phyloP scores from a whole-genome alignment of 208 protist genomes.

The Chromosphaera perkinsii region DNA sequence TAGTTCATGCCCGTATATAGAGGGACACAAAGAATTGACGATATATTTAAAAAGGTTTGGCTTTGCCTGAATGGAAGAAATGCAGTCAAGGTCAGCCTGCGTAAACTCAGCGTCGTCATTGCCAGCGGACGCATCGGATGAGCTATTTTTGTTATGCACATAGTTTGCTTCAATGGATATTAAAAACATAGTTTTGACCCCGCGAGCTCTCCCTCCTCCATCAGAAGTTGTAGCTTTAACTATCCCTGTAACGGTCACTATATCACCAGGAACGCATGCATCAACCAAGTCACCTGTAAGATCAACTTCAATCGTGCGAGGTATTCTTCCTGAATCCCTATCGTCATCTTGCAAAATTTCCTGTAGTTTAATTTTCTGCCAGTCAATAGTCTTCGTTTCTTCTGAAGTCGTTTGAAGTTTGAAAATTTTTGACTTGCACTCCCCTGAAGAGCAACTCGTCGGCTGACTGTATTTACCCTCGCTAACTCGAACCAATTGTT shows the following conservation, averaged over 20 bases:
- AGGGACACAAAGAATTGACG: conserved; percentile 77
- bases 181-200: conserved; percentile 40
- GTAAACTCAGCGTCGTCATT: background rate
- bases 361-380: conserved; percentile 72
- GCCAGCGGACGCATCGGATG: background rate
- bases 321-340: conserved; percentile 63
- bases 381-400: conserved; percentile 56
- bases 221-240: conserved; percentile 55
- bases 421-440: conserved; percentile 55
- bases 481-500: conserved; percentile 27
- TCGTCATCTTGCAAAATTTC: conserved; percentile 57
- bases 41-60: conserved; percentile 63
- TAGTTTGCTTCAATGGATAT: conserved; percentile 63
- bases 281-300: conserved; percentile 71
- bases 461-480: conserved; percentile 51
- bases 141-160: conserved; percentile 45
- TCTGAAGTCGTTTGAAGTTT: conserved; percentile 39
- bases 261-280: conserved; percentile 70
- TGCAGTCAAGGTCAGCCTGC: background rate
- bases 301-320: conserved; percentile 73
- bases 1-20: conserved; percentile 82
- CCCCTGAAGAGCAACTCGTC: background rate
- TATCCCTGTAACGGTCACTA: conserved; percentile 63
- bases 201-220: background rate
- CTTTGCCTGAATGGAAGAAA: background rate